Percentiles rank a stretch among this genome's conserved stretches.
Evolutionary conservation across 192 early-diverging fungal species (phyloP).

Genomic region (Backusella australiensis): DNA sequence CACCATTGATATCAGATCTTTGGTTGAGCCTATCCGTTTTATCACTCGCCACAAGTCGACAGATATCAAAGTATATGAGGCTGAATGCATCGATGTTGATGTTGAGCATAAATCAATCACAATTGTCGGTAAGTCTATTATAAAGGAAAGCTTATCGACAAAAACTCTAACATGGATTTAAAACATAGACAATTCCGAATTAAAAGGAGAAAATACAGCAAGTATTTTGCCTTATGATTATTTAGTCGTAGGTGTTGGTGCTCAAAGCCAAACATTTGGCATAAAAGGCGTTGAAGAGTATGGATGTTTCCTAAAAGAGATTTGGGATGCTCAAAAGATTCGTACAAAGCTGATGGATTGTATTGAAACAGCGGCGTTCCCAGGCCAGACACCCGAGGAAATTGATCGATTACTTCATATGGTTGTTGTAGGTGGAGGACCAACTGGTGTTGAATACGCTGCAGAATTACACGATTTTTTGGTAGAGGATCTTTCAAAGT

Average conservation of each 20-base stretch:
- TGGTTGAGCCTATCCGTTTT: constrained; percentile 86
- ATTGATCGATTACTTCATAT: constrained; percentile 73
- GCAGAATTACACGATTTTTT: constrained; percentile 85
- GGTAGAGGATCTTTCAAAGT: constrained; percentile 63
- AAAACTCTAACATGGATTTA: background rate
- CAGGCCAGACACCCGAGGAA: constrained; percentile 67
- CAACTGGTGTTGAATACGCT: constrained; percentile 65
- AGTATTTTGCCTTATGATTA: constrained; percentile 71
- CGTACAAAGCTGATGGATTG: constrained; percentile 76
- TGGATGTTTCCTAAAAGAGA: constrained; percentile 74
- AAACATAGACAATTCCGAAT: constrained; percentile 63
- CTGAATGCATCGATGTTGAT: constrained; percentile 85
- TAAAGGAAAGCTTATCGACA: background rate
- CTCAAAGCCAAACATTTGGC: constrained; percentile 80
- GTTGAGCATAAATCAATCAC: constrained; percentile 70
- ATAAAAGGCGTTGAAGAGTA: constrained; percentile 72
- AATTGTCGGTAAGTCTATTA: constrained; percentile 54
- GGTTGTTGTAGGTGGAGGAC: constrained; percentile 70
- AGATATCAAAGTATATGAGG: constrained; percentile 84
- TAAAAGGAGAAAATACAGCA: constrained; percentile 57
- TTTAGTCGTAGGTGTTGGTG: constrained; percentile 71
- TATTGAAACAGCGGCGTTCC: constrained; percentile 65
- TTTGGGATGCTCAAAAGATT: constrained; percentile 79
- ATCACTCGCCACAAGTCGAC: constrained; percentile 84
- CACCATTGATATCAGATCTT: constrained; percentile 80